Conservation (phyloP, 768 basidiomycete genomes). For the Daedaleopsis sinensis region DNA sequence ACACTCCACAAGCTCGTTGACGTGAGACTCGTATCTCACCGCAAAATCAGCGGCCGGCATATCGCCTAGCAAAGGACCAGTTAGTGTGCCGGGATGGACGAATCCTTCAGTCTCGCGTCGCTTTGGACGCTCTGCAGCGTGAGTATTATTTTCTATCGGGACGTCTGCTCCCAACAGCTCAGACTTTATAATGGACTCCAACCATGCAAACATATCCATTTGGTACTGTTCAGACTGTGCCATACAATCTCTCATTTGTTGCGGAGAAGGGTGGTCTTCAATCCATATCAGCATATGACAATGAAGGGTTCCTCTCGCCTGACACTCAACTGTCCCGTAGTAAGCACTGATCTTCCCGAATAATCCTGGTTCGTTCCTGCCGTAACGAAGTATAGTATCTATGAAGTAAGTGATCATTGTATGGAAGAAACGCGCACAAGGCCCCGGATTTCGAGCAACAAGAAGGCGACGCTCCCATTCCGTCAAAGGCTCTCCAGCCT, state of each 20-base stretch:
- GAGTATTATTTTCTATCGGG: too few species aligned
- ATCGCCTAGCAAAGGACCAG: too few species aligned
- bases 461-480: neutral
- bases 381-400: neutral
- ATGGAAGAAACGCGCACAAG: neutral
- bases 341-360: constrained; percentile 22
- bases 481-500: neutral
- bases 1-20: constrained; percentile 39
- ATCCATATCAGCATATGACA: constrained; percentile 38
- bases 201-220: neutral
- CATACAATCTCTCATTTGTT: constrained; percentile 18
- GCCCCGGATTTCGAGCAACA: neutral
- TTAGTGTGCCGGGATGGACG: neutral
- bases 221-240: neutral
- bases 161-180: neutral
- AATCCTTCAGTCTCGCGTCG: neutral
- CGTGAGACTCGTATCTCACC: constrained; percentile 31
- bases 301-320: constrained; percentile 34
- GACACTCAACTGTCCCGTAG: constrained; percentile 32
- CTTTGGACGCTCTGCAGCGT: neutral
- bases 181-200: neutral
- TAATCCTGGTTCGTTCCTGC: constrained; percentile 3
- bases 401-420: neutral
- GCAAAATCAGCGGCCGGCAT: too few species aligned
- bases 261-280: constrained; percentile 25